Base-by-base conservation (phyloP, 495 filamentous ascomycete species). In the Staphylotrichum longicolle region DNA sequence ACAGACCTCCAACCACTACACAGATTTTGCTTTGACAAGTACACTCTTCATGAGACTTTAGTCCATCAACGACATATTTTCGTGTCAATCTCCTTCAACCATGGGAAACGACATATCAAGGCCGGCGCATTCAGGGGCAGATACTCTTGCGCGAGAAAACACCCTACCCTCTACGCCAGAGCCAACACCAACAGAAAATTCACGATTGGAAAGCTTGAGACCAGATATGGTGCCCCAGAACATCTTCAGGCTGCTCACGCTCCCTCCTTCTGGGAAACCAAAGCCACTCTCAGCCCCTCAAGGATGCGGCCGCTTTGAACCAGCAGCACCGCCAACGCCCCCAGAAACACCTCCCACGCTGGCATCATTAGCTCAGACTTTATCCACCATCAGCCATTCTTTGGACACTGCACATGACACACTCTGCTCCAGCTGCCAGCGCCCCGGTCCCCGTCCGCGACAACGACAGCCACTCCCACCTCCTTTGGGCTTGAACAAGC, bases 341-440 rank as follows among this genome's bases (percentile, higher is more conserved):
- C 45, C 54, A 5, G 32, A 7, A 8, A 12, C 2, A 12, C 46
- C 46, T 5, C 9, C 34, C 20, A 27, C 20, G 20, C 20, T 27
- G 20, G 20, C 20, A 27, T 27, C 20, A 27, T 27, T 27, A 27
- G 1, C 20, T 27, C 20, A 27, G 20, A 27, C 1, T 1, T 27
- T 27, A 27, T 27, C 20, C 20, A 27, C 20, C 20, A 27, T 27
- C 20, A 27, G 20, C 20, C 20, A 27, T 27, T 27, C 20, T 0
- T 27, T 27, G 20, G 20, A 27, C 20, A 27, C 20, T 1, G 20
- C 20, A 27, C 20, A 27, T 27, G 33, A 7, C 20, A 59, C 15
- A 9, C 52, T 35, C 7, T 62, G 60, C 46, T 56, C 35, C 46
- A 32, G 30, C 46, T 62, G 60, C 53, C 14, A 15, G 53, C 35